A percentile compares a stretch with the other conserved stretches of the same genome.
Conservation (phyloP, 257 asterid genomes). For the Dorcoceras hygrometricum region DNA sequence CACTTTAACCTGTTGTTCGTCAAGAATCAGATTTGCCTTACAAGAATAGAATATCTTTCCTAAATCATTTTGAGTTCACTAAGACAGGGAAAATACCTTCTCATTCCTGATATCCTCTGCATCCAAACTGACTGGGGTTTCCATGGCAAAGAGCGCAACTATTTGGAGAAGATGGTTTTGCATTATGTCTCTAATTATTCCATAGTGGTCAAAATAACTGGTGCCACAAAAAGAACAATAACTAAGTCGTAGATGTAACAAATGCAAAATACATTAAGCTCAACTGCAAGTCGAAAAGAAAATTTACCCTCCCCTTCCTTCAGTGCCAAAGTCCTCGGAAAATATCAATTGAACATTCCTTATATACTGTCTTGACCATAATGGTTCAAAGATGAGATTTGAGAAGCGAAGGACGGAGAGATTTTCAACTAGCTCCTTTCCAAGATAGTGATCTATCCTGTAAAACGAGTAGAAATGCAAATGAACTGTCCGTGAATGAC, state of each 20-base stretch:
- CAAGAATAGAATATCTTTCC: not conserved
- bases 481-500: not conserved
- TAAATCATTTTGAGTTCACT: constrained; percentile 2
- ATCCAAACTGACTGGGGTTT: constrained; percentile 95
- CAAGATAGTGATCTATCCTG: constrained; percentile 99
- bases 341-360: constrained; percentile 91
- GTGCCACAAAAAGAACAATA: constrained; percentile 18
- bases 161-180: constrained; percentile 98
- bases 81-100: constrained; percentile 50
- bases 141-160: constrained; percentile 97
- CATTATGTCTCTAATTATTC: constrained; percentile 96
- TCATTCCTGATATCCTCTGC: constrained; percentile 98
- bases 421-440: constrained; percentile 97
- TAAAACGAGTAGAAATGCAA: constrained; percentile 15
- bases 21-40: constrained; percentile 12
- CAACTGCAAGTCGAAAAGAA: constrained; percentile 20
- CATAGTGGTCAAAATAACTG: constrained; percentile 92
- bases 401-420: constrained; percentile 95
- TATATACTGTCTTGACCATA: constrained; percentile 96
- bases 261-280: not conserved
- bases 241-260: constrained; percentile 13
- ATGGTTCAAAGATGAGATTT: constrained; percentile 87
- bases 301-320: constrained; percentile 97
- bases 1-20: constrained; percentile 72
- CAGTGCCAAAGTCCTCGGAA: constrained; percentile 98